These are phyloP conservation scores for Huntiella savannae DNA, from an alignment of 2,329 filamentous ascomycete genomes.

Conservation along the genomic window DNA sequence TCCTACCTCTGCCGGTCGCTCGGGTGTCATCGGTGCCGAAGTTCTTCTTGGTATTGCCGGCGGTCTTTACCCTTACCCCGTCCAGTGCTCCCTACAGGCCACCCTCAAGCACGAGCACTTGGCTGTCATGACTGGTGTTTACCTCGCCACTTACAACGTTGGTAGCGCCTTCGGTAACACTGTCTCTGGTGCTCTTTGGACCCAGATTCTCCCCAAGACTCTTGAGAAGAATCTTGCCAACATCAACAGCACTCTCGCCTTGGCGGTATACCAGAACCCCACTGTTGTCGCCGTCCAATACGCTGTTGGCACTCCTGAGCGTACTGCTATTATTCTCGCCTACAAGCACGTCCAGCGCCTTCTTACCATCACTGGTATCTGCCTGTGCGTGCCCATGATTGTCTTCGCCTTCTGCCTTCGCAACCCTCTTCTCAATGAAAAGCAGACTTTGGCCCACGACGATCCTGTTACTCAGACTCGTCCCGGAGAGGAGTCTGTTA, in stretches of 20 bases:
- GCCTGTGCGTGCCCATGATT: constrained; percentile 29
- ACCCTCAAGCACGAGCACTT: constrained; percentile 31
- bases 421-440: constrained; percentile 27
- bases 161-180: constrained; percentile 41
- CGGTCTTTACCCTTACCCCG: constrained; percentile 38
- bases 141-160: constrained; percentile 43
- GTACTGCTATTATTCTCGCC: constrained; percentile 23
- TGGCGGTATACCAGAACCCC: constrained; percentile 19
- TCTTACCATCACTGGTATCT: constrained; percentile 29
- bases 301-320: constrained; percentile 25
- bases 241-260: constrained; percentile 22
- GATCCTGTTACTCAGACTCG: neutral
- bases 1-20: constrained; percentile 22
- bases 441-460: constrained; percentile 24
- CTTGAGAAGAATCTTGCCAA: constrained; percentile 21
- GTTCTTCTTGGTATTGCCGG: constrained; percentile 43
- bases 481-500: neutral
- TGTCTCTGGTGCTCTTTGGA: constrained; percentile 44
- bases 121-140: constrained; percentile 44
- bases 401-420: constrained; percentile 23
- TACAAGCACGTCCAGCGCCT: constrained; percentile 29
- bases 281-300: constrained; percentile 19
- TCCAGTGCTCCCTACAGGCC: constrained; percentile 26
- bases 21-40: constrained; percentile 43
- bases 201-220: constrained; percentile 31